Percentiles rank a stretch among this genome's conserved stretches.
Conservation (phyloP, 163 green algal species). For the Scenedesmus sp. region DNA sequence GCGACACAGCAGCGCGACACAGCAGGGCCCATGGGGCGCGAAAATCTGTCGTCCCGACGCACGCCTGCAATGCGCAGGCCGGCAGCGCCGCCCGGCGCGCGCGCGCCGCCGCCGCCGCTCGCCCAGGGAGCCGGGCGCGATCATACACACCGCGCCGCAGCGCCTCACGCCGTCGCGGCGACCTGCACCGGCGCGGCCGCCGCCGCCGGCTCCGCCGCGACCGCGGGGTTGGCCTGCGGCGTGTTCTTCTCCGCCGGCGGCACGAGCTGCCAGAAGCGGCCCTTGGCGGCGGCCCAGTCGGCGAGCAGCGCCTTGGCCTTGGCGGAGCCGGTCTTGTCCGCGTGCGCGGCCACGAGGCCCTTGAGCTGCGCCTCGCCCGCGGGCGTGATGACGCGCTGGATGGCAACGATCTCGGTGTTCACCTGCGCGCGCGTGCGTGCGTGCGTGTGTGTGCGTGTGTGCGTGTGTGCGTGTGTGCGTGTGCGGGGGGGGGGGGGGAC, state of each 20-base stretch:
- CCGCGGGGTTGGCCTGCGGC: slow-evolving; percentile 23
- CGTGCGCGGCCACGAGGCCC: slow-evolving; percentile 84
- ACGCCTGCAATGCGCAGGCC: too few species aligned
- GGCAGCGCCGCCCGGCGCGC: too few species aligned
- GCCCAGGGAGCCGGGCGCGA: too few species aligned
- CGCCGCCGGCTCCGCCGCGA: background rate
- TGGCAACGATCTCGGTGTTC: slow-evolving; percentile 96
- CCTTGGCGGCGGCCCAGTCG: slow-evolving; percentile 80
- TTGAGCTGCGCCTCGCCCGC: slow-evolving; percentile 90
- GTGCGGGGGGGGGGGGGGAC: too few species aligned
- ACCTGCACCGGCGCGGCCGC: slow-evolving; percentile 18
- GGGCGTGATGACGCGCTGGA: slow-evolving; percentile 88
- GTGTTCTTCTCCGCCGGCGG: slow-evolving; percentile 75
- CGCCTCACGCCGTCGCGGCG: slow-evolving; percentile 23
- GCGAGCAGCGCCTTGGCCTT: slow-evolving; percentile 84
- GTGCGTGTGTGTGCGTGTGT: too few species aligned
- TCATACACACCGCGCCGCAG: too few species aligned
- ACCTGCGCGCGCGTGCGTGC: slow-evolving; percentile 75
- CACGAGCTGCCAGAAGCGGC: slow-evolving; percentile 98
- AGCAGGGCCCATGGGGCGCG: too few species aligned
- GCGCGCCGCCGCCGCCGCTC: too few species aligned
- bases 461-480: too few species aligned
- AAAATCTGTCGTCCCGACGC: too few species aligned
- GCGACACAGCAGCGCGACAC: too few species aligned
- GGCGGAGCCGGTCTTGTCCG: slow-evolving; percentile 81